Conservation (phyloP, 2,329 filamentous ascomycete genomes). For the Venturia aucupariae region DNA sequence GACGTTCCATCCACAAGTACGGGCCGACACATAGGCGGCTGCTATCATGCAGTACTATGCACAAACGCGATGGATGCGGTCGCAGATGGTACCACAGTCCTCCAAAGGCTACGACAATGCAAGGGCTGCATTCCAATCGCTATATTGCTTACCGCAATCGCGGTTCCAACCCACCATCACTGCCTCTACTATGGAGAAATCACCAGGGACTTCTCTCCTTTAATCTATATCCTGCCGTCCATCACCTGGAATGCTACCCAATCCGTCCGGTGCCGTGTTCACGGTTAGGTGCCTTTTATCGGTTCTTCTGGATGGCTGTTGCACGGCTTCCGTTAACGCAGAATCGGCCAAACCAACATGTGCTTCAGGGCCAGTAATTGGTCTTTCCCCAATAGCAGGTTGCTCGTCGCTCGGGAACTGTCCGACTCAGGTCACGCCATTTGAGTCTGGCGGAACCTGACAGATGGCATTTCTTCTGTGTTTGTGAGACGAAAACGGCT, state of each 20-base stretch:
- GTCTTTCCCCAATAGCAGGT: slow-evolving; percentile 1
- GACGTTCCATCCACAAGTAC: not conserved
- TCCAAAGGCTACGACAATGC: not conserved
- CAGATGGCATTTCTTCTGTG: slow-evolving; percentile 3
- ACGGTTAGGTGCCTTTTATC: not conserved
- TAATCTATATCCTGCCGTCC: slow-evolving; percentile 6
- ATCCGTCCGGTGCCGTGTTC: slow-evolving; percentile 6
- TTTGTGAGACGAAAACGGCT: slow-evolving; percentile 8
- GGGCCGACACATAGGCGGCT: slow-evolving; percentile 2
- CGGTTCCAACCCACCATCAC: not conserved
- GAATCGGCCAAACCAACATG: slow-evolving; percentile 10
- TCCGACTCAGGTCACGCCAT: not conserved
- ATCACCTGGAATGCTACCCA: slow-evolving; percentile 10
- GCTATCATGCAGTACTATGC: slow-evolving; percentile 3
- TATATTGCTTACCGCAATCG: not conserved
- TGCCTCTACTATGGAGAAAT: not conserved
- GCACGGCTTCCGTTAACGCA: slow-evolving; percentile 13
- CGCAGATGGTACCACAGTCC: not conserved
- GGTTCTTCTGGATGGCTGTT: not conserved
- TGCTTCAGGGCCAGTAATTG: not conserved
- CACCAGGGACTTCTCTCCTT: not conserved
- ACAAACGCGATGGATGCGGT: slow-evolving; percentile 2
- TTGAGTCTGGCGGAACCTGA: not conserved
- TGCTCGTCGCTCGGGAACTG: slow-evolving; percentile 4
- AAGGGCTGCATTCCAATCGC: slow-evolving; percentile 2